phyloP scores from a whole-genome alignment of 2,329 filamentous ascomycete species.

The Hypoxylon sp. region DNA sequence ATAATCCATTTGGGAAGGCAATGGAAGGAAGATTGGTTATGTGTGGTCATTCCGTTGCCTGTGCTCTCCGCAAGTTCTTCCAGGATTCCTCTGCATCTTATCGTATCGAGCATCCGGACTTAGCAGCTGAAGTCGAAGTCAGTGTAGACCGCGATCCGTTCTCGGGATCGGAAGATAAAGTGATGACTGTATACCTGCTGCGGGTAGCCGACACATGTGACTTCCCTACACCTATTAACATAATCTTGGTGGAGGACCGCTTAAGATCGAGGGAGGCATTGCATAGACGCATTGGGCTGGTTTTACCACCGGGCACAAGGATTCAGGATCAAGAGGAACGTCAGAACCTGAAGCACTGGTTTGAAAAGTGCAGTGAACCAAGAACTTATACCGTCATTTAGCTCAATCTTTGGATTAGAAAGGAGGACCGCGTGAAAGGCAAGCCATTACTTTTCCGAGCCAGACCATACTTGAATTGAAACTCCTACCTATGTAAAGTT shows the following conservation, averaged over 20 bases:
- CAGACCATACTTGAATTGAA: background rate
- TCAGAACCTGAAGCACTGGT: constrained; percentile 12
- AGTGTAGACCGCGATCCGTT: constrained; percentile 12
- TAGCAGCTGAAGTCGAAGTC: constrained; percentile 1
- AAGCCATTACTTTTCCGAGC: background rate
- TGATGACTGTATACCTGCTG: background rate
- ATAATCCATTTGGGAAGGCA: constrained; percentile 18
- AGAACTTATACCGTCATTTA: constrained; percentile 7
- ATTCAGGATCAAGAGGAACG: constrained; percentile 14
- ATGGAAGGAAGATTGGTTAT: background rate
- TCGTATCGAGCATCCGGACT: constrained; percentile 13
- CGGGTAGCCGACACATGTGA: constrained; percentile 16
- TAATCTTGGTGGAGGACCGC: background rate
- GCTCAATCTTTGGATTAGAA: background rate
- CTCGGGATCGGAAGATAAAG: background rate
- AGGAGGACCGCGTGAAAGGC: background rate
- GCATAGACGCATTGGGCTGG: constrained; percentile 9
- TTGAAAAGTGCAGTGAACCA: constrained; percentile 5
- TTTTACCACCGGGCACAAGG: constrained; percentile 4
- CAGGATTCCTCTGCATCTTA: constrained; percentile 3
- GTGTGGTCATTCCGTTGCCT: background rate
- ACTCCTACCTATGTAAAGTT: background rate
- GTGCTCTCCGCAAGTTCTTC: constrained; percentile 1
- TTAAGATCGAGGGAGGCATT: background rate
- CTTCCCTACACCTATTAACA: constrained; percentile 11